Base-by-base conservation (phyloP, 1,284 basidiomycete species). In the Sanguinoderma infundibulare region DNA sequence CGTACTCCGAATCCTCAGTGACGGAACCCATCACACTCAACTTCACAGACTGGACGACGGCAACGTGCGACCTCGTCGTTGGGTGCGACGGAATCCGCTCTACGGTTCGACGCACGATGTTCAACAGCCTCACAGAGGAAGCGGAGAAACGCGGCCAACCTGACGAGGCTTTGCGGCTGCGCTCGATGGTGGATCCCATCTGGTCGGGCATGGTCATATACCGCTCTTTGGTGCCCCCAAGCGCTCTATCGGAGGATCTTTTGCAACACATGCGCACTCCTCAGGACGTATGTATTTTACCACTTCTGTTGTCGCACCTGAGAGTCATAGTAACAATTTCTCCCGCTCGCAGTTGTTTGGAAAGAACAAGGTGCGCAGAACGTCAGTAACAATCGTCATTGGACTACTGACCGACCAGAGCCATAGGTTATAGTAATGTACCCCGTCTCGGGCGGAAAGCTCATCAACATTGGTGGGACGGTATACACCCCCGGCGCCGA, bases 81-180 rank as follows among this genome's bases (percentile, higher is more conserved):
- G 83, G 82, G 20, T 79, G 79, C 58, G 83, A 85, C 67, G 83
- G 83, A 2, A 66, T 83, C 56, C 81, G 80, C 69, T 83, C 82
- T 63, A 74, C 72, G 20, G 73, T 75, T 5, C 73, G 77, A 14
- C 36, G 38, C 1, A 39, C 26, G n/a, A 61, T 69, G 64, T 69
- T 61, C 44, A 50, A 53, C 6, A 44, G 52, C 4, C 44, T 69
- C 1, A 64, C 66, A 9, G 54, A 62, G n/a, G 56, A 40, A 1
- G 62, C 62, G 2, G 28, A 50, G 24, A 69, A 71, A 35, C 52
- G 70, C 9, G 57, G 64, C 5, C 44, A 62, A 17, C 38, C 57
- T 15, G 55, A 56, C 15, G 54, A 55, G 2, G 59, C 59, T 2
- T 40, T 7, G 9, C 36, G 24, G 22, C 5, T 56, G 39, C 39